Base-by-base conservation (phyloP, 371 early-diverging fungal species). In the Choanephora cucurbitarum region DNA sequence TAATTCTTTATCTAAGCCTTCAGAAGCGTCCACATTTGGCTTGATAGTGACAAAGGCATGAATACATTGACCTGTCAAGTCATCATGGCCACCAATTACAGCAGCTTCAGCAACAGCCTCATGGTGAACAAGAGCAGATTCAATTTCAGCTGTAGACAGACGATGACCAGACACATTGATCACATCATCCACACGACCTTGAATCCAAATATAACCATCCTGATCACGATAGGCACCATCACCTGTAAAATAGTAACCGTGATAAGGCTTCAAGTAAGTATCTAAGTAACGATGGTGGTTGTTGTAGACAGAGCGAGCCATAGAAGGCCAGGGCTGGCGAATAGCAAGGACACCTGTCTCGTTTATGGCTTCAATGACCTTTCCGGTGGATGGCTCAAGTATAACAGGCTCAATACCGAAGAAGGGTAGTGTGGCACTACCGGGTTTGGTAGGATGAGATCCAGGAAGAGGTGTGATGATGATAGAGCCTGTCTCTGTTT, bases 111-210 rank as follows among this genome's bases (percentile, higher is more conserved):
- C 91, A 48, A 96, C 92, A 0, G 83, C 67, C 13, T 77, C 78
- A 65, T 94, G 88, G 23, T 75, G 67, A 55, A 93, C 87, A 33
- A 92, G 77, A 8, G 92, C 94, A 34, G 91, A 91, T 69, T 95
- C 95, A 52, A 99, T 90, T 82, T 98, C 99, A 44, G 97, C 90
- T 1, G 99, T 98, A 45, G 89, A 89, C 57, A 99, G 71, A 56
- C 99, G 88, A 75, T 99, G 99, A 9, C 99, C 99, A 24, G 94
- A 87, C 9, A 98, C 96, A 75, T 98, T 98, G 73, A 97, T 94
- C 33, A 98, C 98, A 72, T 99, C 93, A 72, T 94, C 95, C 11
- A 95, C 94, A 60, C 96, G 90, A 40, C 96, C 96, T 33, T 90
- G 85, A 57, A 96, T 87, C 96, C 96, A 95, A 72, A 87, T 88